phyloP scores from a whole-genome alignment of 1,284 basidiomycete species.

The Melampsora allii-populina region DNA sequence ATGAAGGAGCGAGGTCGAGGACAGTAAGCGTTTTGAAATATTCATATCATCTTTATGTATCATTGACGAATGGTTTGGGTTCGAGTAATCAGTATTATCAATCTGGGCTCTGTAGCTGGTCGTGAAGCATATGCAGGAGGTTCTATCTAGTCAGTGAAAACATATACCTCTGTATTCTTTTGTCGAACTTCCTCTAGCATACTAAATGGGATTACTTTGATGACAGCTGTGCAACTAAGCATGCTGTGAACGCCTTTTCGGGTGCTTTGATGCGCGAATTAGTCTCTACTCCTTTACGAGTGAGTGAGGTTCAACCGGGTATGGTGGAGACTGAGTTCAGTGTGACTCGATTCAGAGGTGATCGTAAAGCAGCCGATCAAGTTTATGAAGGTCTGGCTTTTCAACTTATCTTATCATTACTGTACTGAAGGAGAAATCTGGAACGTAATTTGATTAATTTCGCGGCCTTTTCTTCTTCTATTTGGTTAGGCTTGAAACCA shows the following conservation, averaged over 20 bases:
- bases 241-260: slow-evolving; percentile 84
- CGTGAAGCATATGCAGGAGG: slow-evolving; percentile 87
- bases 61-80: neutral
- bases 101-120: slow-evolving; percentile 89
- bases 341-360: slow-evolving; percentile 78
- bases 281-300: slow-evolving; percentile 84
- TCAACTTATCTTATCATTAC: slow-evolving; percentile 1
- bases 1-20: slow-evolving; percentile 85
- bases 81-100: slow-evolving; percentile 64
- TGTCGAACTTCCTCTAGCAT: neutral
- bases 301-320: slow-evolving; percentile 79
- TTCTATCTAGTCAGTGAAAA: slow-evolving; percentile 56
- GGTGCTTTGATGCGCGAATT: slow-evolving; percentile 75
- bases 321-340: slow-evolving; percentile 68
- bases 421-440: slow-evolving; percentile 8
- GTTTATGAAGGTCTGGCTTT: slow-evolving; percentile 76
- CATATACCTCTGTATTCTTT: slow-evolving; percentile 4
- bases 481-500: slow-evolving; percentile 21
- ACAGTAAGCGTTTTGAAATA: slow-evolving; percentile 55
- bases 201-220: slow-evolving; percentile 28
- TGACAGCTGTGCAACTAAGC: slow-evolving; percentile 70
- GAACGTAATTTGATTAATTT: slow-evolving; percentile 35
- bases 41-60: neutral
- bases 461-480: slow-evolving; percentile 47
- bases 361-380: slow-evolving; percentile 71